Conservation (phyloP, 108 stramenopile species). For the Ochromonas danica region DNA sequence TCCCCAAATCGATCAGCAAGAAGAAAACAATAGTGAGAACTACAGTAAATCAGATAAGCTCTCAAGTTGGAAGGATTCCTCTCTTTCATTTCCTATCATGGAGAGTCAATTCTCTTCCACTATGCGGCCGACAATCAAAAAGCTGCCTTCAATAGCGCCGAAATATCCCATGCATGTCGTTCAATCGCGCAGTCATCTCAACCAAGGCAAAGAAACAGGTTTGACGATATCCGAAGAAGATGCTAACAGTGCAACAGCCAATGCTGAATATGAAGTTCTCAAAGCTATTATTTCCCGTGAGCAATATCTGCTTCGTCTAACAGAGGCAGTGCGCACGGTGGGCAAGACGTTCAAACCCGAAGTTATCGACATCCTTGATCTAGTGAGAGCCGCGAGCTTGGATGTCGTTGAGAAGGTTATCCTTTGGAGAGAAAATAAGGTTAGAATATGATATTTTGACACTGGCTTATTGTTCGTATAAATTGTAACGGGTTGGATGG, state of each 20-base stretch:
- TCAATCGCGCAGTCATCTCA: too few relatives aligned
- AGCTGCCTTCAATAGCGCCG: too few relatives aligned
- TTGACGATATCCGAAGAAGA: not conserved
- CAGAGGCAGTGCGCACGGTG: conserved; percentile 1
- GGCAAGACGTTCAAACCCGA: conserved; percentile 31
- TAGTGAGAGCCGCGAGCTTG: not conserved
- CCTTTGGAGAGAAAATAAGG: conserved; percentile 11
- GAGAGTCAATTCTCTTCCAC: too few relatives aligned
- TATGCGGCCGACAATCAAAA: too few relatives aligned
- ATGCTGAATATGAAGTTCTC: conserved; percentile 40
- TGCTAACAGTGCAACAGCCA: not conserved
- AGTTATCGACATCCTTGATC: conserved; percentile 7
- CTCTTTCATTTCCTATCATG: too few relatives aligned
- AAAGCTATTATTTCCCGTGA: conserved; percentile 42
- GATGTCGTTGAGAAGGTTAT: conserved; percentile 22
- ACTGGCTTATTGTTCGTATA: too few relatives aligned
- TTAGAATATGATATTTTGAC: not conserved
- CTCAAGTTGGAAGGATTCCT: too few relatives aligned
- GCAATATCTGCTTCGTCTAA: conserved; percentile 31
- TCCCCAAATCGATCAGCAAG: too few relatives aligned
- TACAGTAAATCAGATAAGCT: too few relatives aligned
- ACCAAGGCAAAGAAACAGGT: not conserved
- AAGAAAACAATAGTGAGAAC: too few relatives aligned
- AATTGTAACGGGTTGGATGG: too few relatives aligned
- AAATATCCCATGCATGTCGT: too few relatives aligned